These are phyloP conservation scores for Claviceps africana DNA, from an alignment of 2,329 filamentous ascomycete genomes.

Conservation along the genomic window DNA sequence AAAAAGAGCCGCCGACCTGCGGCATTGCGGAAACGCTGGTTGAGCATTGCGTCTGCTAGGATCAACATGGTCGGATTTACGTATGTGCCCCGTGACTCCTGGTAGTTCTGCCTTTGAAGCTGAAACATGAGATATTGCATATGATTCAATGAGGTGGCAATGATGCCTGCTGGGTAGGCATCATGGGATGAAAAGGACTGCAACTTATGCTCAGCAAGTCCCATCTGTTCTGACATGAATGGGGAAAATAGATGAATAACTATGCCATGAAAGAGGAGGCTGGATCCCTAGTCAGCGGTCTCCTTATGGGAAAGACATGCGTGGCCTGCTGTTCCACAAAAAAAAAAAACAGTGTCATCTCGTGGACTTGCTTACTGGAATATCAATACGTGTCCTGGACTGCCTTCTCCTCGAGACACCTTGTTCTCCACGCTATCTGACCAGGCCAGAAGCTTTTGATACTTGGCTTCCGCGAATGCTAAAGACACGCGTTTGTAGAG, in stretches of 20 bases:
- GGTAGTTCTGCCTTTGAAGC: background rate
- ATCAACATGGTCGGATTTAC: background rate
- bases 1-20: background rate
- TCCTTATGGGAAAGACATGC: too few relatives aligned
- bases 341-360: too few relatives aligned
- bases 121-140: background rate
- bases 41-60: background rate
- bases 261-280: background rate
- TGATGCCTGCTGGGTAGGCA: background rate
- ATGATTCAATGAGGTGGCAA: background rate
- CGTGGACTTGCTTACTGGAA: background rate
- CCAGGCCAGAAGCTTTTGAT: background rate
- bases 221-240: background rate
- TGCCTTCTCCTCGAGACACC: background rate
- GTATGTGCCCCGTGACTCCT: background rate
- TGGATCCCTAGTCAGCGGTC: too few relatives aligned
- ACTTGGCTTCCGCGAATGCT: slow-evolving; percentile 1
- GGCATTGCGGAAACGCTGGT: background rate
- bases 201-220: background rate
- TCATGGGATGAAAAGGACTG: background rate
- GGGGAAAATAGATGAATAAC: background rate
- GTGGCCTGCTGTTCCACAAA: too few relatives aligned
- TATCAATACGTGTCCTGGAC: background rate
- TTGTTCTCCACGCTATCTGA: background rate
- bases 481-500: background rate